phyloP scores from a whole-genome alignment of 768 basidiomycete genomes.

The Boletus sensibilis region DNA sequence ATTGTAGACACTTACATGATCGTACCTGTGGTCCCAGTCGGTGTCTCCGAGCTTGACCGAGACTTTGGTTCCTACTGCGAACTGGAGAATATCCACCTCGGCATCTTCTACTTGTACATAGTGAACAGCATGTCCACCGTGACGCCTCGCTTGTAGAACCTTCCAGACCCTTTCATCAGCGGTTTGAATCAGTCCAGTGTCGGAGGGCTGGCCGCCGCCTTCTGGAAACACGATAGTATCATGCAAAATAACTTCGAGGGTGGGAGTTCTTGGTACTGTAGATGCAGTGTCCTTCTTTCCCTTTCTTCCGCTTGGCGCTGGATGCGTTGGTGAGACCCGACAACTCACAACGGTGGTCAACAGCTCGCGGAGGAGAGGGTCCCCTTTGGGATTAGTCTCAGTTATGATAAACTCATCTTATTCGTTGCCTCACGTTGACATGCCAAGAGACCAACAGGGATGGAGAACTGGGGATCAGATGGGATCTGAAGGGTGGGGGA shows the following conservation, averaged over 20 bases:
- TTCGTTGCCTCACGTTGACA: constrained; percentile 61
- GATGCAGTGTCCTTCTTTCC: constrained; percentile 53
- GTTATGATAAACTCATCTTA: constrained; percentile 2
- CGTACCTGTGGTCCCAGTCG: constrained; percentile 65
- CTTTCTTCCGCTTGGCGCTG: constrained; percentile 45
- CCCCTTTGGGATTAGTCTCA: constrained; percentile 43
- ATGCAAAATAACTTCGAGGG: constrained; percentile 66
- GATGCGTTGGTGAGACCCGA: constrained; percentile 44
- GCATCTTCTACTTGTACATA: constrained; percentile 49
- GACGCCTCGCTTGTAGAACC: constrained; percentile 65
- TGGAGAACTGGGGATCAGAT: constrained; percentile 45
- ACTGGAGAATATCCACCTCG: constrained; percentile 44
- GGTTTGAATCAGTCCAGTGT: constrained; percentile 57
- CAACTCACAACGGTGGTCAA: constrained; percentile 56
- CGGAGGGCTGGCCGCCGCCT: constrained; percentile 79
- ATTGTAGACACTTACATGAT: constrained; percentile 54
- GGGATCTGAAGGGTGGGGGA: constrained; percentile 57
- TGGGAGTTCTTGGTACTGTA: constrained; percentile 41
- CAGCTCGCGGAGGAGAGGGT: constrained; percentile 64
- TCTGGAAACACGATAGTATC: constrained; percentile 84
- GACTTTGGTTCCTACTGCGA: constrained; percentile 53
- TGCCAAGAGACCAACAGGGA: constrained; percentile 75
- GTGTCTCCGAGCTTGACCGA: constrained; percentile 52
- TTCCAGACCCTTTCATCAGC: constrained; percentile 49
- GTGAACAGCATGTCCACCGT: constrained; percentile 75